Base-by-base conservation (phyloP, 2,329 filamentous ascomycete species). In the Cladophialophora exuberans region DNA sequence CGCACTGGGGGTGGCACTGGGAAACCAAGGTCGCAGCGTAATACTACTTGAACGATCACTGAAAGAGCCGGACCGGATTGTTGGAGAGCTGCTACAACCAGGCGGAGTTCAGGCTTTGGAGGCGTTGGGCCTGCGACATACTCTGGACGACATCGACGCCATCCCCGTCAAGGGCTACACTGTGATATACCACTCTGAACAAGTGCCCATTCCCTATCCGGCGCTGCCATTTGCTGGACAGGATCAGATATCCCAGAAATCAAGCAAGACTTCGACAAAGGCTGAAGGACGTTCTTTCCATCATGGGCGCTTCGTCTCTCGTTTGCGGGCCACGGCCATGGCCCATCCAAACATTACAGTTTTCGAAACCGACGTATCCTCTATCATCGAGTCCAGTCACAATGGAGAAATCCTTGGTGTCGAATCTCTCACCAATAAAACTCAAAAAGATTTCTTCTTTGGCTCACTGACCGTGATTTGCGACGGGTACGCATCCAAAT, bases 21-120 rank as follows among this genome's bases (percentile, higher is more conserved):
- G 89, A 56, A 86, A 88, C 65, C 94, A 97, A 75, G 92, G 91
- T 50, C 85, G 94, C 60, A 95, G 89, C 70, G 92, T 99, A 22
- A 81, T 97, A 22, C 78, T 99, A 47, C 83, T 99, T 46, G 94
- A 99, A 76, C 83, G 84, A 66, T 95, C 85, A 74, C 79, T 97
- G 74, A 90, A 90, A 73, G 88, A 97, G 76, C 94, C 94, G 17
- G 88, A 97, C 75, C 86, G 94, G 61, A 99, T 99, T 64, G 91
- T 99, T 43, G 94, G 94, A 65, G 94, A 99, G 76, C 76, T 99
- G 62, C 77, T 99, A 65, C 94, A 99, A 73, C 94, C 94, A 0
- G 94, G 94, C 46, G 94, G 94, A 45, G 86, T 96, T 28, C 79
- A 83, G 48, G 89, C 94, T 6, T 79, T 99, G 66, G 82, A 86